Conservation (phyloP, 2,329 filamentous ascomycete species). For the Torrubiellomyces zombiae region DNA sequence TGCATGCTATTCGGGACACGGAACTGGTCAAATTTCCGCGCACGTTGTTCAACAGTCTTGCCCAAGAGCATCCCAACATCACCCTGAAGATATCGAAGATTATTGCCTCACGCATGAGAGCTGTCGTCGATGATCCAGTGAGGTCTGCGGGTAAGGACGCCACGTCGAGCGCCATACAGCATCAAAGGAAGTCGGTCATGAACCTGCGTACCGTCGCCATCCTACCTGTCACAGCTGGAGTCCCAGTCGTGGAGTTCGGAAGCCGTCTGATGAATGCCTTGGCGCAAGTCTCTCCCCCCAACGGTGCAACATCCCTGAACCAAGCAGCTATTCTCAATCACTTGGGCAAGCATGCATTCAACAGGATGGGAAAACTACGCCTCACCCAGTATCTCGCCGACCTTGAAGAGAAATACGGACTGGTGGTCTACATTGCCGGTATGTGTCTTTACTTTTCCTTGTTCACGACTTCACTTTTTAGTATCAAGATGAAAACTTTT, state of each 20-base stretch:
- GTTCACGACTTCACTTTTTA: neutral
- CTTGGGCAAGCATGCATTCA: slow-evolving; percentile 89
- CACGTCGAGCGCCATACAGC: slow-evolving; percentile 32
- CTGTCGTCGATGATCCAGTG: slow-evolving; percentile 67
- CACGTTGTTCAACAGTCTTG: slow-evolving; percentile 91
- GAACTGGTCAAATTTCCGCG: slow-evolving; percentile 93
- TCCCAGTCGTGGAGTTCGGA: slow-evolving; percentile 92
- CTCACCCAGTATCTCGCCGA: slow-evolving; percentile 92
- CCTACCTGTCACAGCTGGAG: slow-evolving; percentile 74
- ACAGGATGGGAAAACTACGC: slow-evolving; percentile 91
- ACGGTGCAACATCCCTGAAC: slow-evolving; percentile 82
- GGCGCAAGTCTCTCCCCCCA: slow-evolving; percentile 72
- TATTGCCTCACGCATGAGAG: slow-evolving; percentile 86
- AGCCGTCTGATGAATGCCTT: slow-evolving; percentile 75
- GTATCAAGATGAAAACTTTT: slow-evolving; percentile 34
- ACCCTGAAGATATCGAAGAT: slow-evolving; percentile 99
- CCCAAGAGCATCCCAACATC: slow-evolving; percentile 91
- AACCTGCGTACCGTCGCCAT: slow-evolving; percentile 89
- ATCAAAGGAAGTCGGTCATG: slow-evolving; percentile 63
- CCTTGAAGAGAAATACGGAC: slow-evolving; percentile 88
- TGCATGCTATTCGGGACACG: slow-evolving; percentile 92
- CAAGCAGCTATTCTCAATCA: slow-evolving; percentile 91
- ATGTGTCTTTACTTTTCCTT: slow-evolving; percentile 14
- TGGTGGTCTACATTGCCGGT: slow-evolving; percentile 86
- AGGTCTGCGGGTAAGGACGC: slow-evolving; percentile 48